Evolutionary conservation across 2,329 filamentous ascomycete genomes (phyloP).

Genomic region (Boeremia lycopersici): DNA sequence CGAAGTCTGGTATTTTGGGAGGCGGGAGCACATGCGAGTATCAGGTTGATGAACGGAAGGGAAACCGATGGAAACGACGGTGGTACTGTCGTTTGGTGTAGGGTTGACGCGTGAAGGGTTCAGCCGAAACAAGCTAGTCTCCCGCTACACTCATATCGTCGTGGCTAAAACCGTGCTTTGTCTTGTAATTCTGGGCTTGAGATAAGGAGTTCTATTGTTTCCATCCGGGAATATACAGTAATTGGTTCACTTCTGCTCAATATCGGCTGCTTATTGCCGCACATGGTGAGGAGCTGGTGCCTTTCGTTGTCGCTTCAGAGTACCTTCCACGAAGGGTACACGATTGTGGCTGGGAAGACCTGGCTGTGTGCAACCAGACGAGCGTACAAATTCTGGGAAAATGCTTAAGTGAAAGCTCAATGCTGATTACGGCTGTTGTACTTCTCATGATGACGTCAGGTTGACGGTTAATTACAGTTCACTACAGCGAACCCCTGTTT

Average conservation of each 20-base stretch:
- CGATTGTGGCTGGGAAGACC: no score
- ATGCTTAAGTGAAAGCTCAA: no score
- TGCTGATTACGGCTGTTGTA: no score
- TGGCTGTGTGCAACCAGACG: no score
- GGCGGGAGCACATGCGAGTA: slow-evolving; percentile 1
- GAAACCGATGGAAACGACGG: slow-evolving; percentile 9
- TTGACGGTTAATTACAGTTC: no score
- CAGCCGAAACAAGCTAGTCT: slow-evolving; percentile 12
- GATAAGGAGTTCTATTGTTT: neutral
- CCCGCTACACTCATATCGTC: neutral
- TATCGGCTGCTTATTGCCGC: neutral
- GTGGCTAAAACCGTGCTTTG: neutral
- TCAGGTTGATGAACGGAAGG: slow-evolving; percentile 11
- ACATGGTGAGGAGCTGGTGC: neutral
- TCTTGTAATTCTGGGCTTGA: neutral
- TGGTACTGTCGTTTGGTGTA: slow-evolving; percentile 9
- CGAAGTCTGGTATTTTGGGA: neutral
- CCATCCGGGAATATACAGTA: no score
- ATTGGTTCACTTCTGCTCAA: neutral
- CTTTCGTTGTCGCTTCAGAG: neutral
- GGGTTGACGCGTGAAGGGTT: slow-evolving; percentile 6
- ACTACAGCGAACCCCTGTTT: no score
- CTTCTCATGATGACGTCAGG: no score
- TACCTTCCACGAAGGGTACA: no score
- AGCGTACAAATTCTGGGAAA: no score